These are phyloP conservation scores for Sambucus nigra DNA, from an alignment of 129 eudicot genomes.

Conservation along the genomic window DNA sequence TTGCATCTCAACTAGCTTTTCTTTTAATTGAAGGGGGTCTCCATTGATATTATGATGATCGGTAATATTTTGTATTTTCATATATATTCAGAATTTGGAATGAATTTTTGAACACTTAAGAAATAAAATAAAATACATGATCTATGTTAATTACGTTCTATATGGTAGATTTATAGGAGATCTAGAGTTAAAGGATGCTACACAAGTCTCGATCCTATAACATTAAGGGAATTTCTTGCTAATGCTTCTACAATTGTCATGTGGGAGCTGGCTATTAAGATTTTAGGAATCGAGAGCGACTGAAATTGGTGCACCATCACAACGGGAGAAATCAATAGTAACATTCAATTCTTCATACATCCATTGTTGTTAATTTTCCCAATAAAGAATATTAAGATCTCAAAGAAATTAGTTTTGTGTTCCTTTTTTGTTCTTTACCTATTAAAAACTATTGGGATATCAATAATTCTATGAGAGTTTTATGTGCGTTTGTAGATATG, in stretches of 20 bases:
- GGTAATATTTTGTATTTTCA: conserved; percentile 22
- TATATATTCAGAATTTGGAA: neutral
- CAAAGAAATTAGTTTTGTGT: too few species aligned
- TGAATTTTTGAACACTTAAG: neutral
- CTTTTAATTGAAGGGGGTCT: too few species aligned
- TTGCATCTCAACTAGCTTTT: too few species aligned
- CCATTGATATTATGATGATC: too few species aligned
- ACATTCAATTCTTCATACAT: too few species aligned
- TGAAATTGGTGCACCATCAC: conserved; percentile 20
- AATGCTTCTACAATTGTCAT: conserved; percentile 97
- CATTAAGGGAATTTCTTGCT: conserved; percentile 82
- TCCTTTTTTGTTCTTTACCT: too few species aligned
- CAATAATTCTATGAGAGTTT: too few species aligned
- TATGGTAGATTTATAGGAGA: conserved; percentile 62
- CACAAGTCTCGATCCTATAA: conserved; percentile 81
- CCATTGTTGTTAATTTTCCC: too few species aligned
- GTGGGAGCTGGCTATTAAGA: conserved; percentile 74
- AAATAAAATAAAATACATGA: neutral
- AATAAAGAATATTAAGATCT: too few species aligned
- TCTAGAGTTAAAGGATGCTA: conserved; percentile 80
- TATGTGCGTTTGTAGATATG: too few species aligned
- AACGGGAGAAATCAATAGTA: too few species aligned
- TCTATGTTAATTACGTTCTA: conserved; percentile 11
- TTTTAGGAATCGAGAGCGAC: conserved; percentile 61
- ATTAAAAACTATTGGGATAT: too few species aligned